Conservation (phyloP, 2,329 filamentous ascomycete species). For the Claviceps sp. region DNA sequence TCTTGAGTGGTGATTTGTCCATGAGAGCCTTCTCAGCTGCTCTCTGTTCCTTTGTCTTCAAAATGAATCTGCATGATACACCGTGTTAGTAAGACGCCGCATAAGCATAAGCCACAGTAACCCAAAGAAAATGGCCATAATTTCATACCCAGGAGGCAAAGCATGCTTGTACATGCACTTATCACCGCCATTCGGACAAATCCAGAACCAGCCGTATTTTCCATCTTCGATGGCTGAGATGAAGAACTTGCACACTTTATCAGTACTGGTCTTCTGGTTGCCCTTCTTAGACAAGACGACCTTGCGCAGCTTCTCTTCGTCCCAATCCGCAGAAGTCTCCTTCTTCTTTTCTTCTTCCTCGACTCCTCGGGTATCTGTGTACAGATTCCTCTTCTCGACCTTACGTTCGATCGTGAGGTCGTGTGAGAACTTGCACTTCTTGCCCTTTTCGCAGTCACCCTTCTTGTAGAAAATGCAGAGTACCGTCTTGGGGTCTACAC, state of each 20-base stretch:
- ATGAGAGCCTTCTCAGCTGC: conserved; percentile 89
- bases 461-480: conserved; percentile 96
- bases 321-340: conserved; percentile 94
- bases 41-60: conserved; percentile 96
- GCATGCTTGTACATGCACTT: conserved; percentile 99
- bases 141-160: conserved; percentile 76
- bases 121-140: background rate
- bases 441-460: conserved; percentile 91
- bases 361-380: conserved; percentile 65
- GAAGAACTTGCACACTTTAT: conserved; percentile 99
- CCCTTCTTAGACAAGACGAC: conserved; percentile 95
- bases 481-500: conserved; percentile 95
- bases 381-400: conserved; percentile 81
- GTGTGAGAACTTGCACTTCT: conserved; percentile 96
- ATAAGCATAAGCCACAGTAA: background rate
- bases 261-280: conserved; percentile 86
- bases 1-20: conserved; percentile 91
- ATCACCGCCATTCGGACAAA: conserved; percentile 89
- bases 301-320: conserved; percentile 84
- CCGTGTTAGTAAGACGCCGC: conserved; percentile 12
- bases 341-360: conserved; percentile 66
- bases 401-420: conserved; percentile 82
- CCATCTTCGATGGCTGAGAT: conserved; percentile 94
- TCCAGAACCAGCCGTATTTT: conserved; percentile 99
- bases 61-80: conserved; percentile 54